A percentile compares a stretch with the other conserved stretches of the same genome.
phyloP scores from a whole-genome alignment of 192 early-diverging fungal species.

The Mortierella hygrophila region DNA sequence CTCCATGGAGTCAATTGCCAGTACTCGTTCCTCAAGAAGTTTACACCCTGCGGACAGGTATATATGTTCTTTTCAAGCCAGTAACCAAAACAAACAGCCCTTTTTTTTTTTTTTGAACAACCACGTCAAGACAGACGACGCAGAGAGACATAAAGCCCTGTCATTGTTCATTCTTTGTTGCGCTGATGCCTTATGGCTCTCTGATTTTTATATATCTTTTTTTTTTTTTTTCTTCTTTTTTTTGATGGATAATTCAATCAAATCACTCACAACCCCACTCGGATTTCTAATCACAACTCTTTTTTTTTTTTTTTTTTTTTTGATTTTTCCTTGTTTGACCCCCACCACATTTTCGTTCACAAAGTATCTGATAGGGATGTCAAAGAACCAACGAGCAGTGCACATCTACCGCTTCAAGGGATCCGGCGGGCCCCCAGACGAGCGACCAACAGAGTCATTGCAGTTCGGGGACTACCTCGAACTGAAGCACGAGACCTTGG shows the following conservation, averaged over 20 bases:
- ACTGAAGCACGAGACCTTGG: conserved; percentile 45
- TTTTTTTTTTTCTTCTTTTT: neutral
- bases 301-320: neutral
- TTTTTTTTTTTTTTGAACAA: neutral
- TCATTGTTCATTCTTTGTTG: neutral
- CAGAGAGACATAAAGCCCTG: neutral
- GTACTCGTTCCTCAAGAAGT: conserved; percentile 49
- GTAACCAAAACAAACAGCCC: neutral
- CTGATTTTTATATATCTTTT: neutral
- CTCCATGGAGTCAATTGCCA: conserved; percentile 47
- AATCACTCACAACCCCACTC: neutral
- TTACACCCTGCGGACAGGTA: conserved; percentile 54
- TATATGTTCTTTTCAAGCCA: neutral
- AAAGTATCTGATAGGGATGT: conserved; percentile 54
- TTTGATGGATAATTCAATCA: neutral
- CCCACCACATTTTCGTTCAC: neutral
- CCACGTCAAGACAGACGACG: neutral
- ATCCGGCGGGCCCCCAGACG: conserved; percentile 29
- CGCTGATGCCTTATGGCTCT: neutral
- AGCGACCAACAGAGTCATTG: conserved; percentile 19
- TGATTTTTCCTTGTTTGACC: neutral
- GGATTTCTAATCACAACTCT: conserved; percentile 14
- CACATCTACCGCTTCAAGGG: conserved; percentile 53
- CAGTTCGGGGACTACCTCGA: conserved; percentile 48
- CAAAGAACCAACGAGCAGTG: conserved; percentile 43